A percentile compares a stretch with the other conserved stretches of the same genome.
Evolutionary conservation across 2,329 filamentous ascomycete species (phyloP).

Genomic region (Aurifilum marmelostoma): DNA sequence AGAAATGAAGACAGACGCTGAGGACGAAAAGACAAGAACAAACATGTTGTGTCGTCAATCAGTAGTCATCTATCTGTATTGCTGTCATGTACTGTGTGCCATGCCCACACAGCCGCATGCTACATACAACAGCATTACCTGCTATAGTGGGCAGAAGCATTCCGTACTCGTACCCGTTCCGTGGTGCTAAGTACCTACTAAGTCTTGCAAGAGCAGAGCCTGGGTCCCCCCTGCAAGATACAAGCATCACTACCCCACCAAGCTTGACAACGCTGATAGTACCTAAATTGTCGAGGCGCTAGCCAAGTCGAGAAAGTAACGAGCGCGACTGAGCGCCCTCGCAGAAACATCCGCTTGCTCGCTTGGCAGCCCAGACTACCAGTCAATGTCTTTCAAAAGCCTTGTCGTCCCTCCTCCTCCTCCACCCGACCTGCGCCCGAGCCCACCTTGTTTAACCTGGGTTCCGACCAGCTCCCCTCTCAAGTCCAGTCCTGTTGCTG

Average conservation of each 20-base stretch:
- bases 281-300: constrained; percentile 8
- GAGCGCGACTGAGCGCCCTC: constrained; percentile 10
- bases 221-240: constrained; percentile 1
- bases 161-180: constrained; percentile 10
- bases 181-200: too few species aligned
- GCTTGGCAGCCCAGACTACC: constrained; percentile 6
- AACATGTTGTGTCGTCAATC: not conserved
- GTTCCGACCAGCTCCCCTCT: constrained; percentile 11
- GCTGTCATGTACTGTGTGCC: not conserved
- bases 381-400: constrained; percentile 11
- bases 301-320: constrained; percentile 6
- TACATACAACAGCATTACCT: too few species aligned
- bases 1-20: not conserved
- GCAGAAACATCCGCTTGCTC: constrained; percentile 8
- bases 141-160: not conserved
- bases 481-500: constrained; percentile 18
- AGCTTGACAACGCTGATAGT: constrained; percentile 12
- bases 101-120: not conserved
- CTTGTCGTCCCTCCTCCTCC: constrained; percentile 16
- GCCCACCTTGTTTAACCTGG: constrained; percentile 11
- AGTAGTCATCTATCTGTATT: constrained; percentile 4
- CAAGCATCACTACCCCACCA: constrained; percentile 9
- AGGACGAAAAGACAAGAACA: not conserved
- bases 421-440: constrained; percentile 9
- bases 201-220: not conserved